Conservation (phyloP, 169 alveolate species). For the Amoebophrya sp. region DNA sequence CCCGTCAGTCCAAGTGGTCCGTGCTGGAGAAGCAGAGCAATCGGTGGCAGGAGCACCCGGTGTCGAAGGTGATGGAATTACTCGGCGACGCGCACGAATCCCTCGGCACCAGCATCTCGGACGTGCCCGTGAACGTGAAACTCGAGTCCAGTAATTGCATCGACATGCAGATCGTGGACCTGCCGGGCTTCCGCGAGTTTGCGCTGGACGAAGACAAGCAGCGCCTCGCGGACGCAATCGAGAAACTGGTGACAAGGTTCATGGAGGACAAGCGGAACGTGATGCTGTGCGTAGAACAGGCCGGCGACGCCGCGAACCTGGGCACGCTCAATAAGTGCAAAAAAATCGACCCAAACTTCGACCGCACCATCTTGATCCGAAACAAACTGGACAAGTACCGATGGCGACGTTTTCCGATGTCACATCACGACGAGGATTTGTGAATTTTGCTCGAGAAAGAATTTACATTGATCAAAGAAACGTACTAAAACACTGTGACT, state of each 20-base stretch:
- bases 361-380: constrained; percentile 31
- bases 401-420: too few species aligned
- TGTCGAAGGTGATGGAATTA: background rate
- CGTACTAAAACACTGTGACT: too few species aligned
- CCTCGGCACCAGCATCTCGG: constrained; percentile 16
- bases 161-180: constrained; percentile 37
- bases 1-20: constrained; percentile 22
- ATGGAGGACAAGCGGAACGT: constrained; percentile 36
- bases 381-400: constrained; percentile 37
- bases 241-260: constrained; percentile 22
- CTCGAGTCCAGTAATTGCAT: background rate
- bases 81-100: constrained; percentile 29
- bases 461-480: too few species aligned
- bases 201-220: constrained; percentile 33
- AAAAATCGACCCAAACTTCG: constrained; percentile 28
- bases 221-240: constrained; percentile 10
- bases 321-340: constrained; percentile 31
- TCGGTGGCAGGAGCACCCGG: background rate
- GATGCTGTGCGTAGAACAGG: constrained; percentile 39
- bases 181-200: constrained; percentile 39
- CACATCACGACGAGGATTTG: too few species aligned
- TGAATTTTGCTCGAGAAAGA: too few species aligned
- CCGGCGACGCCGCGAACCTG: constrained; percentile 32
- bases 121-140: background rate
- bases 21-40: too few species aligned